Base-by-base conservation (phyloP, 805 yeast species). In the Myxozyma vanderwaltii region DNA sequence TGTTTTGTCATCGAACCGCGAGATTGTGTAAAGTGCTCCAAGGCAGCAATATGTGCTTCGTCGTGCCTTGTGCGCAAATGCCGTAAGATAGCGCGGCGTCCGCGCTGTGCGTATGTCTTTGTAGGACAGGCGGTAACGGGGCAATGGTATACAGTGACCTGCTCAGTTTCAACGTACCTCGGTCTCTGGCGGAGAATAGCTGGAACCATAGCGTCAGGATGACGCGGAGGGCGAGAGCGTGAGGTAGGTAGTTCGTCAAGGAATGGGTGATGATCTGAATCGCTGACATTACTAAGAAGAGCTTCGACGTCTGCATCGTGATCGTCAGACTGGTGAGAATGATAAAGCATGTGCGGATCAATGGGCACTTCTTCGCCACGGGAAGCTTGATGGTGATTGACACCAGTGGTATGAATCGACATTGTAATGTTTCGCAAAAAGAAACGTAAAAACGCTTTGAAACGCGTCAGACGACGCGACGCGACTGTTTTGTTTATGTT, bases 21-120 rank as follows among this genome's bases (percentile, higher is more conserved):
- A 19, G 40, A 23, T 19, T 45, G 51, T 13, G 56, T 21, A 26
- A 52, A 60, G 15, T 41, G 48, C 17, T 26, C 40, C 12, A 58
- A 39, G 1, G 64, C 64, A 4, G 53, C 54, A 19, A 29, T 40
- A 39, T 60, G 64, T 2, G 44, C 61, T 19, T 47, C 46, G 31
- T 54, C 60, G 4, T 48, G 24, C 21, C 54, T 54, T 21, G 53
- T 24, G 12, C 36, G 29, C 29, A 62, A 49, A 55, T 62, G 65
- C 17, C 64, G 54, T 41, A 62, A 15, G 13, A 62, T 60, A 10
- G 65, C 65, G 10, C 65, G 59, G 8, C 63, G 44, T n/a, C 64
- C 64, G 6, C 65, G 57, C 31, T 62, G 61, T 21, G 65, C 65
- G 39, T 55, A 49, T 8, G 65, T 62, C 23, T 59, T 62, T 26